Evolutionary conservation across 371 early-diverging fungal genomes (phyloP).

Genomic region (Smittium mucronatum): DNA sequence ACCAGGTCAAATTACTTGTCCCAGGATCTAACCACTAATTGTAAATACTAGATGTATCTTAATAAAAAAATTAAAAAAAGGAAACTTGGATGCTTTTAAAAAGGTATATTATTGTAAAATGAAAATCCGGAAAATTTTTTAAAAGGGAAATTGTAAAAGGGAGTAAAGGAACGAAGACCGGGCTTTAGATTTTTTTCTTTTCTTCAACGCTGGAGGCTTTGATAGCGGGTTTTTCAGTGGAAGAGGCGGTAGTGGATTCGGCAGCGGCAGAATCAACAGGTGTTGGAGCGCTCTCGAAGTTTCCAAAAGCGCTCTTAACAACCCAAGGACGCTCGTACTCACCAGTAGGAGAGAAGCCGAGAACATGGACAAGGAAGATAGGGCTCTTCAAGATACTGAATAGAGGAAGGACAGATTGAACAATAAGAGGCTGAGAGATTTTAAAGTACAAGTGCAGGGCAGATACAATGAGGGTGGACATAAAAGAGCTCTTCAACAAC

Average conservation of each 20-base stretch:
- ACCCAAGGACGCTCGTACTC: conserved; percentile 73
- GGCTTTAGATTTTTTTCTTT: neutral
- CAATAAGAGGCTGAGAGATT: conserved; percentile 75
- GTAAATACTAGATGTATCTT: neutral
- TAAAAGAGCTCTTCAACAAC: conserved; percentile 49
- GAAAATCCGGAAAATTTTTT: too few species aligned
- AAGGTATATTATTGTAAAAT: too few species aligned
- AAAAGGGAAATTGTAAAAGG: too few species aligned
- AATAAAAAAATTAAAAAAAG: neutral
- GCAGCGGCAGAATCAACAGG: conserved; percentile 22
- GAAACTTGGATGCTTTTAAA: too few species aligned
- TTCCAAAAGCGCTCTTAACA: conserved; percentile 52
- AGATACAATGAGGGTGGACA: conserved; percentile 55
- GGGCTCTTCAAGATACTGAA: conserved; percentile 57
- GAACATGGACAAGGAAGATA: conserved; percentile 63
- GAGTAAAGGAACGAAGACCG: neutral
- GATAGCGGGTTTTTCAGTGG: too few species aligned
- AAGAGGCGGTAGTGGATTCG: conserved; percentile 16
- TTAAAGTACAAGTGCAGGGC: conserved; percentile 80
- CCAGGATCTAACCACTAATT: neutral
- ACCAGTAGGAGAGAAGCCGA: conserved; percentile 68
- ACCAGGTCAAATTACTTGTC: conserved; percentile 5
- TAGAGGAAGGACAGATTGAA: conserved; percentile 75
- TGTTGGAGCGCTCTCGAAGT: conserved; percentile 20
- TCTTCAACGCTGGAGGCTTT: neutral